These are phyloP conservation scores for Exophiala dermatitidis DNA, from an alignment of 2,329 filamentous ascomycete genomes.

Conservation along the genomic window DNA sequence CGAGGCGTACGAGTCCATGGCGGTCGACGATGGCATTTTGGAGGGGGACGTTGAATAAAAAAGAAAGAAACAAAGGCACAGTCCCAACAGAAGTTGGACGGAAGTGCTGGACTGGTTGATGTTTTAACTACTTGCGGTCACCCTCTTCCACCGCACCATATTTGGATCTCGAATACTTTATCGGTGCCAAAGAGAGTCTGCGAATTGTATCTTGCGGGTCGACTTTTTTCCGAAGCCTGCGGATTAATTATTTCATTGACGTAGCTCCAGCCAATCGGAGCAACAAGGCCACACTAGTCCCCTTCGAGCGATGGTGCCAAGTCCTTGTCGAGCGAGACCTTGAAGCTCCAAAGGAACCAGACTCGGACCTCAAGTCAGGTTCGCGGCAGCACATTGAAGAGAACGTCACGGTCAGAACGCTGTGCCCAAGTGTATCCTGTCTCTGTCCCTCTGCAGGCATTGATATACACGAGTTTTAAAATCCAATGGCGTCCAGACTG, in stretches of 20 bases:
- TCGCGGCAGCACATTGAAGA: background rate
- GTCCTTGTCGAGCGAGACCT: background rate
- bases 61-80: too few relatives aligned
- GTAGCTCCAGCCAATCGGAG: slow-evolving; percentile 2
- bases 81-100: too few relatives aligned
- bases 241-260: background rate
- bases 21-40: slow-evolving; percentile 19
- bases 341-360: background rate
- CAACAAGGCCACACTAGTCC: background rate
- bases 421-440: background rate
- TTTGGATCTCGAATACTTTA: too few relatives aligned
- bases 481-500: slow-evolving; percentile 93
- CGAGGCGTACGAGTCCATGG: slow-evolving; percentile 21
- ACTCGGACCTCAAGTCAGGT: background rate
- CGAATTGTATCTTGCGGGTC: background rate
- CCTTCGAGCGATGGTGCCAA: background rate
- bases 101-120: too few relatives aligned
- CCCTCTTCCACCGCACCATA: too few relatives aligned
- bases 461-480: slow-evolving; percentile 19
- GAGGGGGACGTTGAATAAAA: too few relatives aligned
- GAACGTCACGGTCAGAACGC: background rate
- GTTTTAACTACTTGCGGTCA: too few relatives aligned
- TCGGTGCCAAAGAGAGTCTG: too few relatives aligned
- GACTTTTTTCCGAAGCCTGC: background rate
- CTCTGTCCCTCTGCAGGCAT: slow-evolving; percentile 4